These are phyloP conservation scores for Boletus insuetus DNA, from an alignment of 768 basidiomycete species.

Conservation along the genomic window DNA sequence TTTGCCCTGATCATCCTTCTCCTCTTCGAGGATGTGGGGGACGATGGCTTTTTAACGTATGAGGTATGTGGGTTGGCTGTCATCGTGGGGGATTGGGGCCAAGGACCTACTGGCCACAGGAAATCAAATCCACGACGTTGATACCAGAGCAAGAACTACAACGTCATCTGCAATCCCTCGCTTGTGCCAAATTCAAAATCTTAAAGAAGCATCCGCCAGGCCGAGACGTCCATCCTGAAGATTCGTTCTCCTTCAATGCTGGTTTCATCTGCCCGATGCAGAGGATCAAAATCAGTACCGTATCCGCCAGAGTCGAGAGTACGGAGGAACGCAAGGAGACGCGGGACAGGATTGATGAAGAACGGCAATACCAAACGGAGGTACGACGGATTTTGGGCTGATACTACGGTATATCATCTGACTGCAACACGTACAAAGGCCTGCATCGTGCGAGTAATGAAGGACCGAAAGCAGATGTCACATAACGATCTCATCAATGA, in stretches of 20 bases:
- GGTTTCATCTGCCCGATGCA: slow-evolving; percentile 79
- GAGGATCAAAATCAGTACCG: slow-evolving; percentile 89
- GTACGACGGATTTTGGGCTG: slow-evolving; percentile 39
- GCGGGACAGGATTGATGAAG: slow-evolving; percentile 85
- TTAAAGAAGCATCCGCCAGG: slow-evolving; percentile 88
- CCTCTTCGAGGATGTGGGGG: slow-evolving; percentile 72
- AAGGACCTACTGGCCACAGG: slow-evolving; percentile 44
- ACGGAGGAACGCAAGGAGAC: slow-evolving; percentile 89
- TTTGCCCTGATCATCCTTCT: slow-evolving; percentile 84
- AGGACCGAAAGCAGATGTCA: slow-evolving; percentile 84
- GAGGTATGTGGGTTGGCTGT: slow-evolving; percentile 44
- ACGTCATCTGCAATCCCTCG: slow-evolving; percentile 93
- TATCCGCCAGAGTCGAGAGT: slow-evolving; percentile 85
- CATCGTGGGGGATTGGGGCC: background rate
- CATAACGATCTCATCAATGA: slow-evolving; percentile 90
- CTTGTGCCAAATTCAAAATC: slow-evolving; percentile 92
- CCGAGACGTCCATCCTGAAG: slow-evolving; percentile 71
- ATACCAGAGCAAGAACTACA: slow-evolving; percentile 79
- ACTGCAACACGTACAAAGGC: slow-evolving; percentile 56
- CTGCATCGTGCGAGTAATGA: slow-evolving; percentile 97
- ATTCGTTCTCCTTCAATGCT: slow-evolving; percentile 87
- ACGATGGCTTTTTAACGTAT: slow-evolving; percentile 74
- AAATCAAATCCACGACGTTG: slow-evolving; percentile 72
- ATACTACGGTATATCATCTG: background rate
- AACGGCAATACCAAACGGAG: slow-evolving; percentile 85